phyloP scores from a whole-genome alignment of 495 filamentous ascomycete species.

The Evernia prunastri region DNA sequence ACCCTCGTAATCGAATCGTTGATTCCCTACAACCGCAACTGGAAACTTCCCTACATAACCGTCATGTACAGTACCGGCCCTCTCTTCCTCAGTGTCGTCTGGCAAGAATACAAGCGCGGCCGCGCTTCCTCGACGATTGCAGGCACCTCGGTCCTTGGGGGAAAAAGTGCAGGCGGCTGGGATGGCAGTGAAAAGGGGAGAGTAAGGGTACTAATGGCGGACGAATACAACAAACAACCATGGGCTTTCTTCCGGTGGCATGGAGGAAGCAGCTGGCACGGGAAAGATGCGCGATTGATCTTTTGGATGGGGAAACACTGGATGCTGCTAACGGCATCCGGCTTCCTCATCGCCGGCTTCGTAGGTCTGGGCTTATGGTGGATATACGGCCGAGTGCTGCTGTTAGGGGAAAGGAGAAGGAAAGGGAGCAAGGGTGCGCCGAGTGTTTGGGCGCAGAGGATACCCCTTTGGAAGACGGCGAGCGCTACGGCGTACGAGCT shows the following conservation, averaged over 20 bases:
- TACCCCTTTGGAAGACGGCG: constrained; percentile 12
- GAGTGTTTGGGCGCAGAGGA: constrained; percentile 14
- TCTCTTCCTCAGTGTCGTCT: constrained; percentile 75
- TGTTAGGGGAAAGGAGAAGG: constrained; percentile 33
- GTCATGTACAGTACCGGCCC: constrained; percentile 86
- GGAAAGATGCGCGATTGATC: constrained; percentile 64
- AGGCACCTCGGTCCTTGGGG: constrained; percentile 13
- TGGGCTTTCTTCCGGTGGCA: constrained; percentile 79
- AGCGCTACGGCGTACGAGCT: constrained; percentile 19
- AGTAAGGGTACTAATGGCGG: constrained; percentile 47
- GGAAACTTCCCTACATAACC: constrained; percentile 77
- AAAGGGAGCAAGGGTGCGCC: constrained; percentile 18
- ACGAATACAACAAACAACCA: constrained; percentile 61
- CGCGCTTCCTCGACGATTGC: constrained; percentile 8
- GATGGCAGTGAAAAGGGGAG: constrained; percentile 37
- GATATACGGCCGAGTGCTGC: constrained; percentile 44
- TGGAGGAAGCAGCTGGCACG: constrained; percentile 71
- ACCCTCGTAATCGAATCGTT: constrained; percentile 62
- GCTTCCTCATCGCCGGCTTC: constrained; percentile 53
- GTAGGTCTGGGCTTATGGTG: constrained; percentile 54
- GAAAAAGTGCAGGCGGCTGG: constrained; percentile 10
- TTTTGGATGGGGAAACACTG: constrained; percentile 80
- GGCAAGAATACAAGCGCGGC: constrained; percentile 64
- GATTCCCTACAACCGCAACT: constrained; percentile 64
- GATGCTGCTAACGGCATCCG: constrained; percentile 60